A percentile compares a stretch with the other conserved stretches of the same genome.
phyloP scores from a whole-genome alignment of 768 basidiomycete species.

The Leccinum disarticulatum region DNA sequence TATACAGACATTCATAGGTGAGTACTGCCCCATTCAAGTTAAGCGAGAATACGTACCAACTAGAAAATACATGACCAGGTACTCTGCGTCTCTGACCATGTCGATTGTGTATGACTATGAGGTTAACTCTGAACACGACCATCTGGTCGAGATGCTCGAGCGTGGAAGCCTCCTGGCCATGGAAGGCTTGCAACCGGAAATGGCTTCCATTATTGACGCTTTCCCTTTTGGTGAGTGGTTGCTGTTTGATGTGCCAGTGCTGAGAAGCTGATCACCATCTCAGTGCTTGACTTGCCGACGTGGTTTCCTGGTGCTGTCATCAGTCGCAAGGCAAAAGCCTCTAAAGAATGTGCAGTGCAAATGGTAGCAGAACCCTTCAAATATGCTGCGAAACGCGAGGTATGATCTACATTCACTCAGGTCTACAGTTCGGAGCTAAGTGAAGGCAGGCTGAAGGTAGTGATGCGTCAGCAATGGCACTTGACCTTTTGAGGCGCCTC shows the following conservation, averaged over 20 bases:
- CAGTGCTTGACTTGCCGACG: constrained; percentile 24
- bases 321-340: constrained; percentile 20
- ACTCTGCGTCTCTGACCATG: constrained; percentile 38
- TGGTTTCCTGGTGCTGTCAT: constrained; percentile 30
- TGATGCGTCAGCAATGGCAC: constrained; percentile 12
- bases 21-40: neutral
- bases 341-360: constrained; percentile 2
- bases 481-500: constrained; percentile 7
- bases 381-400: constrained; percentile 13
- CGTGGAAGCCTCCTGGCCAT: constrained; percentile 25
- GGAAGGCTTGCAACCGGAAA: constrained; percentile 16
- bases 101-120: constrained; percentile 42
- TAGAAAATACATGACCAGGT: constrained; percentile 15
- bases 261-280: neutral
- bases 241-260: too few species aligned
- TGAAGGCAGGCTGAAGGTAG: constrained; percentile 11
- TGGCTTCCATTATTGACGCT: constrained; percentile 13
- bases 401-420: neutral
- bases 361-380: constrained; percentile 22
- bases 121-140: constrained; percentile 36
- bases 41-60: neutral
- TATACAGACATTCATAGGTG: constrained; percentile 10
- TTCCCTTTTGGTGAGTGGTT: constrained; percentile 25
- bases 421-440: neutral
- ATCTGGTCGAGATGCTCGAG: constrained; percentile 39